Conservation (phyloP, 1,284 basidiomycete genomes). For the Phellinidium pouzarii region DNA sequence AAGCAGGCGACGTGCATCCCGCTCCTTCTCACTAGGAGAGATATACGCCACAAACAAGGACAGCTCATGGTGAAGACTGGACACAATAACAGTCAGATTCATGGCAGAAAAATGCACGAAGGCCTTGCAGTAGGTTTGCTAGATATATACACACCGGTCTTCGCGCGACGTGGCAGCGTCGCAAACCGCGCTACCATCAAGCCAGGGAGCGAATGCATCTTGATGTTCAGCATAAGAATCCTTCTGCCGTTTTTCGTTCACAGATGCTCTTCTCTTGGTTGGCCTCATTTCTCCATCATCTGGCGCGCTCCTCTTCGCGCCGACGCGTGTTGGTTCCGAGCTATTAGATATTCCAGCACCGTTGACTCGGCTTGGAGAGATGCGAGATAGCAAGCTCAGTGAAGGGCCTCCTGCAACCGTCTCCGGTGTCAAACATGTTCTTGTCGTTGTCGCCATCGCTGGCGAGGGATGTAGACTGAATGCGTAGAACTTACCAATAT, state of each 20-base stretch:
- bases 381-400: constrained; percentile 8
- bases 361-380: constrained; percentile 3
- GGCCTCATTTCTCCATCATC: constrained; percentile 22
- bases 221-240: background rate
- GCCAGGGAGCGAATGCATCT: background rate
- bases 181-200: background rate
- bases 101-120: background rate
- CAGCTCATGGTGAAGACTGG: constrained; percentile 65
- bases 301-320: background rate
- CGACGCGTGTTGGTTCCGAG: background rate
- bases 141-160: constrained; percentile 1
- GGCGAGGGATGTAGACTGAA: too few relatives aligned
- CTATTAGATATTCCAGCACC: too few relatives aligned
- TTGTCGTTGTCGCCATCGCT: background rate
- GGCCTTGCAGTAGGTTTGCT: background rate
- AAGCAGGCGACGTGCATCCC: constrained; percentile 41
- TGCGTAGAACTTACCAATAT: too few relatives aligned
- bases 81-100: background rate
- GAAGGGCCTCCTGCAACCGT: background rate
- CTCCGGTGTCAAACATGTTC: background rate
- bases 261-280: constrained; percentile 30
- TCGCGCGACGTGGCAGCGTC: constrained; percentile 1
- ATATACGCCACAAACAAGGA: constrained; percentile 53
- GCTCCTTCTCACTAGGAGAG: constrained; percentile 48
- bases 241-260: background rate